Base-by-base conservation (phyloP, 139 green algal species). In the Gonium pectorale region DNA sequence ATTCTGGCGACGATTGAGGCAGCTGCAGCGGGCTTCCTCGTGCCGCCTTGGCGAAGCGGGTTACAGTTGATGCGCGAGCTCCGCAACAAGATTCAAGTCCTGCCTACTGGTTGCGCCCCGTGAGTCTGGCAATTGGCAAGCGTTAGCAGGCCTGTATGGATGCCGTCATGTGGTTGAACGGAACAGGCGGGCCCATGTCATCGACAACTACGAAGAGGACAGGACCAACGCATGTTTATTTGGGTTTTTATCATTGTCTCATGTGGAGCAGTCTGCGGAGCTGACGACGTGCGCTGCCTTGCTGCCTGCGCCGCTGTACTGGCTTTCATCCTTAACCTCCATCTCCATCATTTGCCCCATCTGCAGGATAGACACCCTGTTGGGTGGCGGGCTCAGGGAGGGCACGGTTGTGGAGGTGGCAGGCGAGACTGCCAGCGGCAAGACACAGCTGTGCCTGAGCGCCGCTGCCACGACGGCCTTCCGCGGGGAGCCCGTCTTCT, bases 401-500 rank as follows among this genome's bases (percentile, higher is more conserved):
- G 88, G 83, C 1, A 85, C 83, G 15, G 33, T 93, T 6, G 87
- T 81, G 40, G 92, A 95, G 86, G 17, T 94, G 3, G 74, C 81
- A 38, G 92, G 92, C 13, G 87, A 92, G 69, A 86, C 87, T 4
- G 78, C 62, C 35, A 90, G 89, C 35, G 92, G 92, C 78, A 94
- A 95, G 84, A 92, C 92, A 5, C 92, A 92, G 87, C 56, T 94
- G 40, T 93, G 89, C 89, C 86, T 81, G 5, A n/a, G 51, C 27
- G 70, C 83, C 33, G 87, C 90, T 0, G 86, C 88, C 4, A 46
- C 43, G n/a, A 87, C 80, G 29, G 92, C 89, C 15, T n/a, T 64
- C 37, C 77, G 79, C 3, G 81, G 77, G 5, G 83, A 91, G 73
- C 22, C 31, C 5, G 86, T 94, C 46, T 11, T 89, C 7, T 94